Conservation (phyloP, 805 yeast species). For the Yamadazyma ubonensis region DNA sequence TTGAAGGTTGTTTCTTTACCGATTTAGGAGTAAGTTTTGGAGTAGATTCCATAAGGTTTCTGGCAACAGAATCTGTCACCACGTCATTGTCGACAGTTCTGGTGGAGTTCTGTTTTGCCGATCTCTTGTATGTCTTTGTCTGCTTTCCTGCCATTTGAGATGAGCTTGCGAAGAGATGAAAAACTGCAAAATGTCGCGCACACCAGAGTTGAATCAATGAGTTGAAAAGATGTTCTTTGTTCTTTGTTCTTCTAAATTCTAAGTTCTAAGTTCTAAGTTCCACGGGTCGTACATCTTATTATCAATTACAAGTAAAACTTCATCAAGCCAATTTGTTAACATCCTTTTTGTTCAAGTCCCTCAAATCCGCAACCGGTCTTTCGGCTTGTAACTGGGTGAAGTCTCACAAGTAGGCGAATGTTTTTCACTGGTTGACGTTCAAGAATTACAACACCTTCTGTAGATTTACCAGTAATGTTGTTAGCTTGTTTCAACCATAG, state of each 20-base stretch:
- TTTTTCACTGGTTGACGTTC: slow-evolving; percentile 36
- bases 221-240: no score
- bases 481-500: slow-evolving; percentile 35
- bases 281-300: no score
- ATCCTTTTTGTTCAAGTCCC: slow-evolving; percentile 33
- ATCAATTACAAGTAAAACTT: no score
- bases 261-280: no score
- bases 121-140: slow-evolving; percentile 58
- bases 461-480: slow-evolving; percentile 18
- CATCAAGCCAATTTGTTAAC: slow-evolving; percentile 16
- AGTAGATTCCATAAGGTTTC: slow-evolving; percentile 58
- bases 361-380: slow-evolving; percentile 34
- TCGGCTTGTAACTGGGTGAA: slow-evolving; percentile 42
- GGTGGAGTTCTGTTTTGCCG: slow-evolving; percentile 49
- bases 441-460: slow-evolving; percentile 25
- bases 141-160: slow-evolving; percentile 29
- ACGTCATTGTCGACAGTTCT: slow-evolving; percentile 67
- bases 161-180: slow-evolving; percentile 8
- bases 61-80: slow-evolving; percentile 61
- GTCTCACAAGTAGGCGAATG: slow-evolving; percentile 39
- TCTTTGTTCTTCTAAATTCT: no score
- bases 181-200: slow-evolving; percentile 4
- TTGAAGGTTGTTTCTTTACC: slow-evolving; percentile 47
- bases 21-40: slow-evolving; percentile 64
- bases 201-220: no score